phyloP scores from a whole-genome alignment of 2,329 filamentous ascomycete genomes.

The Xylaria sp. region DNA sequence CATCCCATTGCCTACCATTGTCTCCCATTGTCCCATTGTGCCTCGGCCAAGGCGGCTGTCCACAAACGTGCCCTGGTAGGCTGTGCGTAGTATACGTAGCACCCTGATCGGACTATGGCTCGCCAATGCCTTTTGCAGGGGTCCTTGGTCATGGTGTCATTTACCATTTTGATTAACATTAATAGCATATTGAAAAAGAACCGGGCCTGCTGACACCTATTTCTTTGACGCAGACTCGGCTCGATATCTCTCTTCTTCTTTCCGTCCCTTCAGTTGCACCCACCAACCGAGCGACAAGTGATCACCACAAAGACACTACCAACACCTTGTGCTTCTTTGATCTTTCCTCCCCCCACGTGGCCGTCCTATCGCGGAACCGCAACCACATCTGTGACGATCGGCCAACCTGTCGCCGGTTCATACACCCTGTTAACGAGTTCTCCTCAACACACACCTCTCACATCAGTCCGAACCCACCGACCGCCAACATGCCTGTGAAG shows the following conservation, averaged over 20 bases:
- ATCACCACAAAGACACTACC: conserved; percentile 14
- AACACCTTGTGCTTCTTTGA: conserved; percentile 10
- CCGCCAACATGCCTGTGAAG: conserved; percentile 72
- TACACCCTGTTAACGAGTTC: not conserved
- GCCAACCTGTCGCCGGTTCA: not conserved
- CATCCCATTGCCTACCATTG: conserved; percentile 24
- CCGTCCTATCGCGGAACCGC: conserved; percentile 9
- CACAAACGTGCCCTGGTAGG: not conserved
- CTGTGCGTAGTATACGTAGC: not conserved
- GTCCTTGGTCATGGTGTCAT: conserved; percentile 12
- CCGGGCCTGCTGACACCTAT: conserved; percentile 21
- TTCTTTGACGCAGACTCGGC: conserved; percentile 19
- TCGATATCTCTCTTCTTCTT: not conserved
- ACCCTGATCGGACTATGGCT: no score
- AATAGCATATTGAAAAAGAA: conserved; percentile 8
- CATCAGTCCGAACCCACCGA: not conserved
- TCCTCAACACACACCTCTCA: not conserved
- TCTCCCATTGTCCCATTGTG: not conserved
- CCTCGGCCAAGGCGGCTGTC: conserved; percentile 26
- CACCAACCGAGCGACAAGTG: not conserved
- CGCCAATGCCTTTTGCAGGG: conserved; percentile 16
- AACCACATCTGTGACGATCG: not conserved
- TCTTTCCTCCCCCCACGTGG: conserved; percentile 5
- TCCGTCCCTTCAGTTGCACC: not conserved
- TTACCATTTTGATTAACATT: conserved; percentile 11